A percentile compares a stretch with the other conserved stretches of the same genome.
These are phyloP conservation scores for Leishmania tropica DNA, from an alignment of 208 protist genomes.

Conservation along the genomic window DNA sequence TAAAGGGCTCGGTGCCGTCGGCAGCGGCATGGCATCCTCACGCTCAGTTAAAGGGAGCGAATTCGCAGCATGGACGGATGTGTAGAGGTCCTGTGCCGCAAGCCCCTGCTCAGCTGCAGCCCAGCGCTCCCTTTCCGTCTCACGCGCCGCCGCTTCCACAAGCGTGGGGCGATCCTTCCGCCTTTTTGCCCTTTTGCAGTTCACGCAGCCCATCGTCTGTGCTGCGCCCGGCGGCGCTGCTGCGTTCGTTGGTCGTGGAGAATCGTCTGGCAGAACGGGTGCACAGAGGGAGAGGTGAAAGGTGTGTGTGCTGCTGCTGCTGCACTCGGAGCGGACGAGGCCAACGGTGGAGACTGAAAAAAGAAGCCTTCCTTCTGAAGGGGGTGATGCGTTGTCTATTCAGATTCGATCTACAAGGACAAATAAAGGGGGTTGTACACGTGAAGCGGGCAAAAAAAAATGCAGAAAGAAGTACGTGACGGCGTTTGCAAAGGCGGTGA, in stretches of 20 bases:
- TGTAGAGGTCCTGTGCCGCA: neutral
- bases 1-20: too few relatives aligned
- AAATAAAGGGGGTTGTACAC: neutral
- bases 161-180: conserved; percentile 2
- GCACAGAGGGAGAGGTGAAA: neutral
- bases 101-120: conserved; percentile 6
- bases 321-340: neutral
- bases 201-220: conserved; percentile 23
- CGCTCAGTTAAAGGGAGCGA: neutral
- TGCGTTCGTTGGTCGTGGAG: neutral
- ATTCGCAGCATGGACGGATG: neutral
- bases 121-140: conserved; percentile 12
- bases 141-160: conserved; percentile 12
- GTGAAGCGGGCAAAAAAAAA: neutral
- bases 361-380: neutral
- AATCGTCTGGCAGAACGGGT: neutral
- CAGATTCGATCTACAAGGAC: neutral
- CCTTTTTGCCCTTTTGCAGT: conserved; percentile 15
- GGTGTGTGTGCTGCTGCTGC: neutral
- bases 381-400: neutral
- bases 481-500: neutral
- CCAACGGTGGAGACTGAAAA: neutral
- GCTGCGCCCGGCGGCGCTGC: neutral
- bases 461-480: neutral
- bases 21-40: neutral